Conservation (phyloP, 176 grass and related monocot species). For the Olyra latifolia region DNA sequence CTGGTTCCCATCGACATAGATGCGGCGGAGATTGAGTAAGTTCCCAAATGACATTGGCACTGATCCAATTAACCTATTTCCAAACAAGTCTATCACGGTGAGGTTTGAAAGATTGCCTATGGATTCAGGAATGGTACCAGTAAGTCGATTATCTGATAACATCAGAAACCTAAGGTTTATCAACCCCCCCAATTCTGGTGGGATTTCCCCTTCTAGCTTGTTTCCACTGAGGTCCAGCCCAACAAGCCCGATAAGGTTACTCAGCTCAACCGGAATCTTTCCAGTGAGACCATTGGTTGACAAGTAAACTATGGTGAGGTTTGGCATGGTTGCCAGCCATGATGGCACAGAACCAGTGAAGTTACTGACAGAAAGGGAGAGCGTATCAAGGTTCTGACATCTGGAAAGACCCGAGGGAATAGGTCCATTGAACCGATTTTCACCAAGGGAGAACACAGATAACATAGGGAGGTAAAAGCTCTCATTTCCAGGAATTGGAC, state of each 20-base stretch:
- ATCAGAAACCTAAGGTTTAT: slow-evolving; percentile 22
- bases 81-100: neutral
- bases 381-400: neutral
- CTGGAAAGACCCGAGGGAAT: slow-evolving; percentile 24
- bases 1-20: slow-evolving; percentile 11
- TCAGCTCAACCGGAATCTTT: slow-evolving; percentile 36
- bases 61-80: slow-evolving; percentile 29
- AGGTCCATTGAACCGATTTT: slow-evolving; percentile 34
- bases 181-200: slow-evolving; percentile 12
- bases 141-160: slow-evolving; percentile 42
- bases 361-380: slow-evolving; percentile 6
- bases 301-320: neutral
- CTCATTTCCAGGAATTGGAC: slow-evolving; percentile 34
- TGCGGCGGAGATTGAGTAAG: slow-evolving; percentile 12
- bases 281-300: slow-evolving; percentile 41
- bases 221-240: slow-evolving; percentile 42
- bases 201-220: slow-evolving; percentile 36
- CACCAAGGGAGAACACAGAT: neutral
- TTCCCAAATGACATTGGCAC: slow-evolving; percentile 36
- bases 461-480: slow-evolving; percentile 42
- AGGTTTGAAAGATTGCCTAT: slow-evolving; percentile 26
- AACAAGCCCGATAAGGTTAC: slow-evolving; percentile 23
- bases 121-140: slow-evolving; percentile 36
- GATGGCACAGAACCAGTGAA: slow-evolving; percentile 38
- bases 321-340: slow-evolving; percentile 20